These are phyloP conservation scores for Capronia americana DNA, from an alignment of 2,329 filamentous ascomycete genomes.

Conservation along the genomic window DNA sequence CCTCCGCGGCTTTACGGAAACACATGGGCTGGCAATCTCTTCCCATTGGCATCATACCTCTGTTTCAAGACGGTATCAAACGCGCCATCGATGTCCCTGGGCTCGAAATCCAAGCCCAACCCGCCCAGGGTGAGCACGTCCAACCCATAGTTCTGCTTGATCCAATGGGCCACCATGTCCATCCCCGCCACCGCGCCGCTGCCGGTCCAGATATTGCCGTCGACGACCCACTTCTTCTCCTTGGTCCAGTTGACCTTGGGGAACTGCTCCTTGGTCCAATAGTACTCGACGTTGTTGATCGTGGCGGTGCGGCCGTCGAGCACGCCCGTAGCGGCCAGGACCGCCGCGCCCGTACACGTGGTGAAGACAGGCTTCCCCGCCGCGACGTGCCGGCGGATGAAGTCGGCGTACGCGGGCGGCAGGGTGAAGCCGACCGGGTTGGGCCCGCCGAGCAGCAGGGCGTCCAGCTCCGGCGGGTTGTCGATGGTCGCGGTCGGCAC, in stretches of 20 bases:
- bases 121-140: slow-evolving; percentile 17
- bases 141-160: slow-evolving; percentile 47
- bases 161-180: slow-evolving; percentile 53
- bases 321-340: slow-evolving; percentile 46
- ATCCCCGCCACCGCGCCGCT: slow-evolving; percentile 56
- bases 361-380: slow-evolving; percentile 27
- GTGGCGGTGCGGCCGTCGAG: slow-evolving; percentile 55
- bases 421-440: slow-evolving; percentile 18
- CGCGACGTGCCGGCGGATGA: slow-evolving; percentile 20
- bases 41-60: slow-evolving; percentile 22
- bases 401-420: slow-evolving; percentile 17
- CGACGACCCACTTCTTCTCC: slow-evolving; percentile 54
- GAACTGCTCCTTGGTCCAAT: slow-evolving; percentile 35
- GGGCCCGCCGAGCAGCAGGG: slow-evolving; percentile 30
- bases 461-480: slow-evolving; percentile 28
- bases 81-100: slow-evolving; percentile 44
- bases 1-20: slow-evolving; percentile 1
- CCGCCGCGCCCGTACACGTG: slow-evolving; percentile 26
- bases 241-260: slow-evolving; percentile 55
- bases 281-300: slow-evolving; percentile 48
- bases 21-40: slow-evolving; percentile 17
- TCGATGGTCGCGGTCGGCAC: slow-evolving; percentile 26
- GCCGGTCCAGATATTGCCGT: slow-evolving; percentile 56
- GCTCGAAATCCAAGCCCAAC: slow-evolving; percentile 47
- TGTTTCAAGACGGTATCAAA: slow-evolving; percentile 21